Conservation (phyloP, 768 basidiomycete genomes). For the Lentinus tigrinus region DNA sequence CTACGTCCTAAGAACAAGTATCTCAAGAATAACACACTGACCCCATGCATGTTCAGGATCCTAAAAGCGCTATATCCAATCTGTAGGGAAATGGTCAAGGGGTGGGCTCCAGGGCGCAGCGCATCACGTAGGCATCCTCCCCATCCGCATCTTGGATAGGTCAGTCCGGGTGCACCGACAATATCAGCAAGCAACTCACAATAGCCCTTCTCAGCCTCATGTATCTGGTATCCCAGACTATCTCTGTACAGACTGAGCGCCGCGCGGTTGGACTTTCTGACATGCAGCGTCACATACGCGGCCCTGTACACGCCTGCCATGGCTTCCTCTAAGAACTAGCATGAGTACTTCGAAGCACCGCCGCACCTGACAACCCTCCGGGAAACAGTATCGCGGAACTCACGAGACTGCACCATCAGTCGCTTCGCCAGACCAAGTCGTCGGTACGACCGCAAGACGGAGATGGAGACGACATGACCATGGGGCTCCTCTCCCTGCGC, state of each 20-base stretch:
- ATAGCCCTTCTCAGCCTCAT: constrained; percentile 78
- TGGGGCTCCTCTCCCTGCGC: constrained; percentile 60
- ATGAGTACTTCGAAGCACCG: neutral
- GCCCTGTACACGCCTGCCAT: constrained; percentile 83
- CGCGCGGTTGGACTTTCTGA: constrained; percentile 86
- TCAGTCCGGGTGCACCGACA: too few species aligned
- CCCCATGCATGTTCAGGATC: too few species aligned
- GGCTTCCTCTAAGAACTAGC: constrained; percentile 62
- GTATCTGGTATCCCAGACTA: constrained; percentile 80
- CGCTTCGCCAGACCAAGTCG: constrained; percentile 89
- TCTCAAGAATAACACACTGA: too few species aligned
- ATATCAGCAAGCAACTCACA: too few species aligned
- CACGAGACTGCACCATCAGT: constrained; percentile 86
- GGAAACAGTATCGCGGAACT: constrained; percentile 70
- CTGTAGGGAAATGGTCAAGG: too few species aligned
- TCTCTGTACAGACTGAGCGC: constrained; percentile 85
- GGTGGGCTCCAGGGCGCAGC: constrained; percentile 59
- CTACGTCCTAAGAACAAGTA: too few species aligned
- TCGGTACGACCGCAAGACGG: constrained; percentile 82
- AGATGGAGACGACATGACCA: constrained; percentile 95
- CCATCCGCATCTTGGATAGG: constrained; percentile 98
- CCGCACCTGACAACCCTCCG: constrained; percentile 72
- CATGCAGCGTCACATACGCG: constrained; percentile 78
- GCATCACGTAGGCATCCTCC: constrained; percentile 93
- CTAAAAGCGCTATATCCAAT: too few species aligned